These are phyloP conservation scores for Botrytis fabae DNA, from an alignment of 2,329 filamentous ascomycete species.

Conservation along the genomic window DNA sequence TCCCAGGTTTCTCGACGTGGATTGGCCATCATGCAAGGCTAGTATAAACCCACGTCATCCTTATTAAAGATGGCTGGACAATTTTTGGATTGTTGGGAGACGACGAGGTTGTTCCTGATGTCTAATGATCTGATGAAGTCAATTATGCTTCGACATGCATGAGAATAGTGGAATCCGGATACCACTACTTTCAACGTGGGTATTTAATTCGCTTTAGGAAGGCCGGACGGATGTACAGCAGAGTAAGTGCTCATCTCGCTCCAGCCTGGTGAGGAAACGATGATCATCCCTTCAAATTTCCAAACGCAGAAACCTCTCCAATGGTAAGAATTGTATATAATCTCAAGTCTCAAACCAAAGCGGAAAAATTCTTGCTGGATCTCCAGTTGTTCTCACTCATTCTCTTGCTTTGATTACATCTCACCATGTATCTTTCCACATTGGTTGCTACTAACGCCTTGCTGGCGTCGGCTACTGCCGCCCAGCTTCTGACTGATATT, in stretches of 20 bases:
- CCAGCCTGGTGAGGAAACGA: neutral
- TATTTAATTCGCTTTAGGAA: neutral
- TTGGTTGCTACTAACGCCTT: slow-evolving; percentile 9
- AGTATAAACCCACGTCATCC: neutral
- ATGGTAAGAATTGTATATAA: slow-evolving; percentile 2
- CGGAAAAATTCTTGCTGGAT: neutral
- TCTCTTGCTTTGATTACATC: neutral
- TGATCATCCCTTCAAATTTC: neutral
- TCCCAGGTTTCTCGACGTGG: neutral
- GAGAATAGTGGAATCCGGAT: neutral
- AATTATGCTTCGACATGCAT: neutral
- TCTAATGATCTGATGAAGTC: neutral
- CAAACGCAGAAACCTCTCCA: neutral
- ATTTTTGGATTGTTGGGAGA: neutral
- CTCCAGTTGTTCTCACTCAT: neutral
- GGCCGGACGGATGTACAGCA: neutral
- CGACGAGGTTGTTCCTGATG: neutral
- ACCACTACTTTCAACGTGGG: slow-evolving; percentile 1
- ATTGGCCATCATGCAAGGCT: neutral
- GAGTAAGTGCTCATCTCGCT: neutral
- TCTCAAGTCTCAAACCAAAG: neutral
- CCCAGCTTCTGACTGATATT: slow-evolving; percentile 38
- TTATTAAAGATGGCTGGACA: slow-evolving; percentile 9
- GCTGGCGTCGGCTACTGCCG: slow-evolving; percentile 6
- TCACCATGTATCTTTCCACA: slow-evolving; percentile 13